Conservation (phyloP, 202 grass and related monocot species). For the Carex arenaria region DNA sequence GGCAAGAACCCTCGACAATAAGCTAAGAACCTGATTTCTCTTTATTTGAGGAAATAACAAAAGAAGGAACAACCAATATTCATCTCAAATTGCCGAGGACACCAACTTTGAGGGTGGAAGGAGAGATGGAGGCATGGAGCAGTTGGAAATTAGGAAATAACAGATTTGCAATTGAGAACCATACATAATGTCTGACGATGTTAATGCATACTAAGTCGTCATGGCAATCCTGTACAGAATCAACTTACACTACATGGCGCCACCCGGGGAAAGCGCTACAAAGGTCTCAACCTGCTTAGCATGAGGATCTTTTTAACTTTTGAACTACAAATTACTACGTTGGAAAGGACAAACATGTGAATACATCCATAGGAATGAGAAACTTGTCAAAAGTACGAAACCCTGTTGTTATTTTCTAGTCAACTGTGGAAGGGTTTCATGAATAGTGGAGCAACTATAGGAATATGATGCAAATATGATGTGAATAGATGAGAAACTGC, state of each 20-base stretch:
- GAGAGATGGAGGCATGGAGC: not conserved
- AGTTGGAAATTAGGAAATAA: not conserved
- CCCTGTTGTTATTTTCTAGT: not conserved
- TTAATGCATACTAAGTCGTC: not conserved
- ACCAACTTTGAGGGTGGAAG: not conserved
- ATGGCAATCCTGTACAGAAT: not conserved
- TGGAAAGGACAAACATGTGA: not conserved
- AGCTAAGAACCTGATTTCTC: not conserved
- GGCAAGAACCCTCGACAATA: not conserved
- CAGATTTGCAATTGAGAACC: not conserved
- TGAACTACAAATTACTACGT: not conserved
- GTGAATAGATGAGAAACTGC: not conserved
- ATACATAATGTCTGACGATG: not conserved
- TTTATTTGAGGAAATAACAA: not conserved
- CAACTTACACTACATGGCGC: not conserved
- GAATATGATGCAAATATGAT: not conserved
- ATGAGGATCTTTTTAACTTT: not conserved
- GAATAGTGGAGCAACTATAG: not conserved
- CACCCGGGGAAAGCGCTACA: too few relatives aligned
- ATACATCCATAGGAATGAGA: not conserved
- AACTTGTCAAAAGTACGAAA: not conserved
- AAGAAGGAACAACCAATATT: not conserved
- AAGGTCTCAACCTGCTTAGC: not conserved
- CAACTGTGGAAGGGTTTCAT: not conserved
- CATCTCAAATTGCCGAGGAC: not conserved